Evolutionary conservation across 1,284 basidiomycete species (phyloP).

Genomic region (Mycena sp.): DNA sequence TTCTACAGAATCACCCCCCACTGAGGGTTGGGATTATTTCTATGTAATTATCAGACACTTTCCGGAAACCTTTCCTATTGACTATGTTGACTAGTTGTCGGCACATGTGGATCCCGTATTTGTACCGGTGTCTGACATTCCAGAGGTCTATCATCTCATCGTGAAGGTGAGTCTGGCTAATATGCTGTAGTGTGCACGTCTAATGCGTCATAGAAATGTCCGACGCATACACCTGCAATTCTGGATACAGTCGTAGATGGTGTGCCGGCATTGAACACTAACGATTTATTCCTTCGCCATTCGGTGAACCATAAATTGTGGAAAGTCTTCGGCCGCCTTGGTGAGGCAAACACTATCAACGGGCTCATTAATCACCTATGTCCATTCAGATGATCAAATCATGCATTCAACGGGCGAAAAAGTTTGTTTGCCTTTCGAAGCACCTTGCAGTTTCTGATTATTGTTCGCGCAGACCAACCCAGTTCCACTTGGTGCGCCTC

Average conservation of each 20-base stretch:
- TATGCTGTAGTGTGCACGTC: background rate
- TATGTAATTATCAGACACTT: constrained; percentile 13
- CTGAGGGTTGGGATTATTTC: constrained; percentile 39
- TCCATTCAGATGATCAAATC: constrained; percentile 48
- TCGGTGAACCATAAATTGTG: constrained; percentile 46
- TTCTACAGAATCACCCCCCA: constrained; percentile 21
- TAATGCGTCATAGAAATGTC: constrained; percentile 6
- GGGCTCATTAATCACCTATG: background rate
- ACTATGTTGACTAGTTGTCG: constrained; percentile 11
- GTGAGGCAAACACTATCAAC: background rate
- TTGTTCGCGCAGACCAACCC: constrained; percentile 55
- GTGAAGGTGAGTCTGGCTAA: constrained; percentile 14
- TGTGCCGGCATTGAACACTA: constrained; percentile 22
- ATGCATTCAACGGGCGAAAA: constrained; percentile 54
- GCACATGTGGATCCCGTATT: constrained; percentile 14
- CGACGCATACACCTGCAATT: constrained; percentile 20
- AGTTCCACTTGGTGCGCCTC: constrained; percentile 48
- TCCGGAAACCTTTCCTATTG: background rate
- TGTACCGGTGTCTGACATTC: constrained; percentile 4
- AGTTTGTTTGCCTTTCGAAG: constrained; percentile 28
- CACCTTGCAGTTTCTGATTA: background rate
- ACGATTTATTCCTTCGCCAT: constrained; percentile 47
- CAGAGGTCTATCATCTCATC: constrained; percentile 10
- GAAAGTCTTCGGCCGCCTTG: constrained; percentile 45
- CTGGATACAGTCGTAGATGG: constrained; percentile 17